Percentiles rank a stretch among this genome's conserved stretches.
Conservation (phyloP, 192 early-diverging fungal genomes). For the Backusella liffmaniae region DNA sequence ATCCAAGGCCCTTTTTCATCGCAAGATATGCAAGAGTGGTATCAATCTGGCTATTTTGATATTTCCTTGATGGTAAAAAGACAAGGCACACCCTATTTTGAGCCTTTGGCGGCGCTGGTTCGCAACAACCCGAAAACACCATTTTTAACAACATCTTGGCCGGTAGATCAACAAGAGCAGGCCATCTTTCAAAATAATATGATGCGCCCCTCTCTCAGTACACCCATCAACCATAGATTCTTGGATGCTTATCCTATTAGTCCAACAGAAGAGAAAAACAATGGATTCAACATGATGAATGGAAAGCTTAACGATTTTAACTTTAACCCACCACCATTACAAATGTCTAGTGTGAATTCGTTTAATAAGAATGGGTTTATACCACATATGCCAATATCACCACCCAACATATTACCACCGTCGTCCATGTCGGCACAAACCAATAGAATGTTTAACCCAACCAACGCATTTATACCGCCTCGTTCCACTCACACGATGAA, state of each 20-base stretch:
- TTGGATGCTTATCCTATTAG: background rate
- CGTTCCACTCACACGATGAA: background rate
- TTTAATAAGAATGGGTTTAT: background rate
- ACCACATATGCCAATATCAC: background rate
- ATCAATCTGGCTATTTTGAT: slow-evolving; percentile 80
- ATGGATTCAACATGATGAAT: background rate
- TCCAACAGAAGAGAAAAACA: background rate
- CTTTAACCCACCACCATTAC: background rate
- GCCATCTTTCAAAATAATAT: background rate
- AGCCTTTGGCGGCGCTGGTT: slow-evolving; percentile 69
- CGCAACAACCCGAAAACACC: slow-evolving; percentile 60
- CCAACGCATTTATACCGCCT: background rate
- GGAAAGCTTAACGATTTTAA: background rate
- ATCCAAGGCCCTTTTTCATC: slow-evolving; percentile 89
- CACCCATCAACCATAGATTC: background rate
- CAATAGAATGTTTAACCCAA: background rate
- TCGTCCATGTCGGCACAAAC: background rate
- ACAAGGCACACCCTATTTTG: slow-evolving; percentile 73
- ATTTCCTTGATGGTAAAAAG: slow-evolving; percentile 77
- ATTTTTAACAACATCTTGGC: slow-evolving; percentile 48
- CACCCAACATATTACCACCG: background rate
- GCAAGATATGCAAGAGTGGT: slow-evolving; percentile 96
- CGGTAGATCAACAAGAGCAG: background rate
- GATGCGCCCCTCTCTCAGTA: slow-evolving; percentile 3
- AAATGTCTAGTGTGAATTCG: background rate